phyloP scores from a whole-genome alignment of 768 basidiomycete genomes.

The Boletus coccyginus region DNA sequence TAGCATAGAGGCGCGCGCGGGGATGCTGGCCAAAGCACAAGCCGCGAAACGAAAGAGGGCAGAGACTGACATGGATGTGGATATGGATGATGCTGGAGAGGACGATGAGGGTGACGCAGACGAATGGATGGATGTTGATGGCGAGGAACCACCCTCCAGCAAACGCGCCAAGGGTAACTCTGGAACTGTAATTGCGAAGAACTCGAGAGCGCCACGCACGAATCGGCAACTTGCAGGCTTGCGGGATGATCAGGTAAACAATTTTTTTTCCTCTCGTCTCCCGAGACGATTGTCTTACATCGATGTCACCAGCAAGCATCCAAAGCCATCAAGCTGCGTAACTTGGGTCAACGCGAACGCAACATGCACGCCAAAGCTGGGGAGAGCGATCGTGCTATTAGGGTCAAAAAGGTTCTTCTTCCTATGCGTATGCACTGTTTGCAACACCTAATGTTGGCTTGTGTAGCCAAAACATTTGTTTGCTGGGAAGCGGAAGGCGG shows the following conservation, averaged over 20 bases:
- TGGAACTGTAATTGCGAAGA: slow-evolving; percentile 50
- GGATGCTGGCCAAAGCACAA: slow-evolving; percentile 71
- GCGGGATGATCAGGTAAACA: slow-evolving; percentile 62
- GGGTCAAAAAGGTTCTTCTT: slow-evolving; percentile 71
- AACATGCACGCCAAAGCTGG: slow-evolving; percentile 90
- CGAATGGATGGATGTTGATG: slow-evolving; percentile 55
- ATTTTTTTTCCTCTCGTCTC: background rate
- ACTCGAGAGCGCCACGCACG: slow-evolving; percentile 57
- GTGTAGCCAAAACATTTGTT: slow-evolving; percentile 82
- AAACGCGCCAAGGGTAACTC: slow-evolving; percentile 65
- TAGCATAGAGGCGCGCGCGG: slow-evolving; percentile 84
- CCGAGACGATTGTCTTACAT: background rate
- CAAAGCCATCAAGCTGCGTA: slow-evolving; percentile 78
- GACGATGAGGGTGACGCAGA: slow-evolving; percentile 40
- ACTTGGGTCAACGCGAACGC: slow-evolving; percentile 81
- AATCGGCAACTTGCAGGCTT: slow-evolving; percentile 79
- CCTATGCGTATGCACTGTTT: background rate
- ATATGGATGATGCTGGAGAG: slow-evolving; percentile 49
- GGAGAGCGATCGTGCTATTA: slow-evolving; percentile 83
- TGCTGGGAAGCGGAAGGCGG: slow-evolving; percentile 79
- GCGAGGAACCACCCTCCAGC: slow-evolving; percentile 45
- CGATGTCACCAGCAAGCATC: slow-evolving; percentile 60
- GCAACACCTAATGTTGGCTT: slow-evolving; percentile 4
- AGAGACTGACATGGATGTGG: slow-evolving; percentile 53
- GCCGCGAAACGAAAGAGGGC: slow-evolving; percentile 61